These are phyloP conservation scores for Penicillium sp. DNA, from an alignment of 2,329 filamentous ascomycete genomes.

Conservation along the genomic window DNA sequence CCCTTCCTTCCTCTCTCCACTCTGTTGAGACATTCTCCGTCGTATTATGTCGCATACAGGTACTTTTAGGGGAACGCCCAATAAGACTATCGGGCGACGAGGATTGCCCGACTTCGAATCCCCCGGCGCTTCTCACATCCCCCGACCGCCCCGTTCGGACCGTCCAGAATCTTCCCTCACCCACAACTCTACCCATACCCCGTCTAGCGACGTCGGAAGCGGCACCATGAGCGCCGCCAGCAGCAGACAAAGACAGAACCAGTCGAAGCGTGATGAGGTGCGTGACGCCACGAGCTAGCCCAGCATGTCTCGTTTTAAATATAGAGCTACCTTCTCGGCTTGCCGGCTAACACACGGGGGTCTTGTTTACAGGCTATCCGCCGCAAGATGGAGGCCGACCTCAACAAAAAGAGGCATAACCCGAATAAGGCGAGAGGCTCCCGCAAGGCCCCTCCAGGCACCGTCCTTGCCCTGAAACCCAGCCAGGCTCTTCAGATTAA, in stretches of 20 bases:
- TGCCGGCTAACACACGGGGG: conserved; percentile 3
- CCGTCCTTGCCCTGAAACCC: conserved; percentile 90
- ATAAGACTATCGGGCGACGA: conserved; percentile 53
- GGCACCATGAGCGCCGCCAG: conserved; percentile 81
- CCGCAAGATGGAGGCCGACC: conserved; percentile 92
- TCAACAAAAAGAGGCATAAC: conserved; percentile 93
- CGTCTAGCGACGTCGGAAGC: conserved; percentile 52
- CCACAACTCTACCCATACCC: conserved; percentile 34
- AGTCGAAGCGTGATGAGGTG: conserved; percentile 98
- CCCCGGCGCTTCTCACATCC: conserved; percentile 56
- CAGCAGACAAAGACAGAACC: conserved; percentile 90
- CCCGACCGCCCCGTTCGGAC: conserved; percentile 58
- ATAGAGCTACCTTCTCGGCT: not conserved
- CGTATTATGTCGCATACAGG: conserved; percentile 58
- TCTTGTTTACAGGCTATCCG: conserved; percentile 74
- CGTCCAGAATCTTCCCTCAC: conserved; percentile 51
- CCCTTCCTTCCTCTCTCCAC: conserved; percentile 9
- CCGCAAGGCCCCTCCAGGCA: conserved; percentile 92
- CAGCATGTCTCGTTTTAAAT: not conserved
- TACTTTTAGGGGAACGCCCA: conserved; percentile 59
- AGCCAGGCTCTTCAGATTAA: conserved; percentile 97
- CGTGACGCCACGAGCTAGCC: conserved; percentile 27
- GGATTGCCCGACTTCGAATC: conserved; percentile 54
- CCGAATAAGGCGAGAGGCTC: conserved; percentile 75
- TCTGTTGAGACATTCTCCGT: conserved; percentile 21